A percentile compares a stretch with the other conserved stretches of the same genome.
phyloP scores from a whole-genome alignment of 805 yeast species.

The Teunomyces tritomae region DNA sequence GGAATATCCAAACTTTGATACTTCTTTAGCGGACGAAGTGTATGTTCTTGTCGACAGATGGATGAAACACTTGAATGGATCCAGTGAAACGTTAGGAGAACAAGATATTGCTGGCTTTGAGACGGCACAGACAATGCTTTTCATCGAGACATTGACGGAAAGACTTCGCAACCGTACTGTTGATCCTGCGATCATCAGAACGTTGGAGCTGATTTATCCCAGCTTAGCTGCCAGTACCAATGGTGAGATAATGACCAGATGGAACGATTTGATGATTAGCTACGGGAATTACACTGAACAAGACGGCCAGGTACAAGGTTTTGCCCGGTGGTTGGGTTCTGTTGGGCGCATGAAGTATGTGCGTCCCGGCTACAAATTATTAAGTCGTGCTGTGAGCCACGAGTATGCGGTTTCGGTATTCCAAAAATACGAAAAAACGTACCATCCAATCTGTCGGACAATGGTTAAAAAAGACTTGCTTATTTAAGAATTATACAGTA shows the following conservation, averaged over 20 bases:
- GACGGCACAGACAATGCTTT: conserved; percentile 24
- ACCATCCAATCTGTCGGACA: conserved; percentile 82
- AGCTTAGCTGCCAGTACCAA: conserved; percentile 18
- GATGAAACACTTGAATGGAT: conserved; percentile 11
- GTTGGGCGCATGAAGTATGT: conserved; percentile 95
- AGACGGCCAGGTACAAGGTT: conserved; percentile 16
- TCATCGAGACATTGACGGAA: conserved; percentile 21
- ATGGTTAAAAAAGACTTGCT: conserved; percentile 79
- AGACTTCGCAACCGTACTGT: conserved; percentile 10
- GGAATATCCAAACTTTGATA: conserved; percentile 22
- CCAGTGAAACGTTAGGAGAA: conserved; percentile 6
- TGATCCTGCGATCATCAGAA: conserved; percentile 10
- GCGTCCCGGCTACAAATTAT: conserved; percentile 74
- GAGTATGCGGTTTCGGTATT: conserved; percentile 66
- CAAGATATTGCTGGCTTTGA: conserved; percentile 15
- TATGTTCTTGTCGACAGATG: conserved; percentile 22
- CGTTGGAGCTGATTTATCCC: conserved; percentile 18
- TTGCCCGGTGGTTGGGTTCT: conserved; percentile 69
- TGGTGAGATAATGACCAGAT: conserved; percentile 23
- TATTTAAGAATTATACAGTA: background rate
- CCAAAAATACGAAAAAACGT: conserved; percentile 51
- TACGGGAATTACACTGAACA: conserved; percentile 14
- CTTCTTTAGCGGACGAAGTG: conserved; percentile 27
- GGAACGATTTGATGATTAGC: conserved; percentile 23
- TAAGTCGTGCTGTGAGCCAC: conserved; percentile 58